A percentile compares a stretch with the other conserved stretches of the same genome.
phyloP scores from a whole-genome alignment of 768 basidiomycete genomes.

The Naganishia vaughanmartiniae region DNA sequence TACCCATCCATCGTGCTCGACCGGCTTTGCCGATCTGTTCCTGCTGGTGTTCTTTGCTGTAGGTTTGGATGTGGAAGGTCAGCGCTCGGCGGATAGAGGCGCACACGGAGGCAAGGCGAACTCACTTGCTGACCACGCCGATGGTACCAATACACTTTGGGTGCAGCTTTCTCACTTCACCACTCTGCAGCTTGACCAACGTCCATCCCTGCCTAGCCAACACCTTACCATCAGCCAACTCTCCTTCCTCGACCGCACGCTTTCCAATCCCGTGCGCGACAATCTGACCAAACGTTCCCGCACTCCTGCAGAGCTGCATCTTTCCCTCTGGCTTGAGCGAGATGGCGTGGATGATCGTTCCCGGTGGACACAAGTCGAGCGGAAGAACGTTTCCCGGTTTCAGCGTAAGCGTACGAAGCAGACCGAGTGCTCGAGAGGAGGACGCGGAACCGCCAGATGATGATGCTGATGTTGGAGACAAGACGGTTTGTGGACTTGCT shows the following conservation, averaged over 20 bases:
- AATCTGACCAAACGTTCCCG: constrained; percentile 79
- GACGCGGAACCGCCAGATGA: constrained; percentile 32
- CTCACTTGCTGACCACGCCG: constrained; percentile 80
- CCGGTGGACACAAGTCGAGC: constrained; percentile 84
- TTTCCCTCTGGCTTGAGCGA: constrained; percentile 72
- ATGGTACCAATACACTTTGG: constrained; percentile 78
- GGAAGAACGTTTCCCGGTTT: constrained; percentile 92
- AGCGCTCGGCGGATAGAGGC: not conserved
- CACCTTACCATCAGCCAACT: constrained; percentile 38
- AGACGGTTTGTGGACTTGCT: constrained; percentile 33
- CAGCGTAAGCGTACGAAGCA: constrained; percentile 76
- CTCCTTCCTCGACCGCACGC: constrained; percentile 52
- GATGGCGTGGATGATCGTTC: constrained; percentile 83
- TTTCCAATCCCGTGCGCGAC: constrained; percentile 66
- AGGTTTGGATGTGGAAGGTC: not conserved
- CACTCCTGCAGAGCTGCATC: constrained; percentile 80
- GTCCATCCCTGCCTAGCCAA: constrained; percentile 42
- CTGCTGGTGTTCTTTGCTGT: constrained; percentile 72
- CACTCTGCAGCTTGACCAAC: constrained; percentile 75
- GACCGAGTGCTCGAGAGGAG: constrained; percentile 67
- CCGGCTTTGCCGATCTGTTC: constrained; percentile 88
- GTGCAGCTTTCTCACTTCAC: constrained; percentile 83
- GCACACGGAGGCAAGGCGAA: constrained; percentile 11
- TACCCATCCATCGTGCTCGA: constrained; percentile 77
- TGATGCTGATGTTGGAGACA: constrained; percentile 38